A percentile compares a stretch with the other conserved stretches of the same genome.
These are phyloP conservation scores for Manihot esculenta DNA, from an alignment of 441 rosid species.

Conservation along the genomic window DNA sequence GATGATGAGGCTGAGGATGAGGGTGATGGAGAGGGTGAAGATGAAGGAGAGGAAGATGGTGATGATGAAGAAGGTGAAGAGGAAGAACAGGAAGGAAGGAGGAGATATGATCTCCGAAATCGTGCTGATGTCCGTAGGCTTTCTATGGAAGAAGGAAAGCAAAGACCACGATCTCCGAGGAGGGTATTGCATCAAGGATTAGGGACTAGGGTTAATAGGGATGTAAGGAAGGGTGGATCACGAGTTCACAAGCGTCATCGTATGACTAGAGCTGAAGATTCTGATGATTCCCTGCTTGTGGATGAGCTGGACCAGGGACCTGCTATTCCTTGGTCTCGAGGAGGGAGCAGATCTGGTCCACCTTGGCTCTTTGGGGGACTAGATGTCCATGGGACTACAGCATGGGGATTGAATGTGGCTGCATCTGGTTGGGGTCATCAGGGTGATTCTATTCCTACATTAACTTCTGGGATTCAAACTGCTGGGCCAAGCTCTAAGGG, in stretches of 20 bases:
- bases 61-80: conserved; percentile 82
- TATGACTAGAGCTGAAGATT: conserved; percentile 79
- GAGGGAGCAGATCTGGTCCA: conserved; percentile 92
- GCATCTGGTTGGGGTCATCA: conserved; percentile 99
- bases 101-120: conserved; percentile 95
- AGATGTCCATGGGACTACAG: conserved; percentile 79
- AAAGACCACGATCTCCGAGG: conserved; percentile 85
- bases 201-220: conserved; percentile 84
- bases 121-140: conserved; percentile 92
- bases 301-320: conserved; percentile 99
- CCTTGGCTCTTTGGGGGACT: conserved; percentile 99
- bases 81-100: conserved; percentile 93
- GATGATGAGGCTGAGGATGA: conserved; percentile 61
- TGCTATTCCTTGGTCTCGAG: conserved; percentile 90
- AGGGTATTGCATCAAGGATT: conserved; percentile 97
- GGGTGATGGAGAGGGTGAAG: conserved; percentile 44
- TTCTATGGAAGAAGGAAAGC: conserved; percentile 75
- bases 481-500: conserved; percentile 99
- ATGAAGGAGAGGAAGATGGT: conserved; percentile 44
- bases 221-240: conserved; percentile 90
- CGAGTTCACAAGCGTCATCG: conserved; percentile 95
- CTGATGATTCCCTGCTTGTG: conserved; percentile 99
- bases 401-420: conserved; percentile 89
- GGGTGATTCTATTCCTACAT: conserved; percentile 71
- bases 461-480: conserved; percentile 91